Evolutionary conservation across 2,329 filamentous ascomycete species (phyloP).

Genomic region (Pestalotiopsis fici): DNA sequence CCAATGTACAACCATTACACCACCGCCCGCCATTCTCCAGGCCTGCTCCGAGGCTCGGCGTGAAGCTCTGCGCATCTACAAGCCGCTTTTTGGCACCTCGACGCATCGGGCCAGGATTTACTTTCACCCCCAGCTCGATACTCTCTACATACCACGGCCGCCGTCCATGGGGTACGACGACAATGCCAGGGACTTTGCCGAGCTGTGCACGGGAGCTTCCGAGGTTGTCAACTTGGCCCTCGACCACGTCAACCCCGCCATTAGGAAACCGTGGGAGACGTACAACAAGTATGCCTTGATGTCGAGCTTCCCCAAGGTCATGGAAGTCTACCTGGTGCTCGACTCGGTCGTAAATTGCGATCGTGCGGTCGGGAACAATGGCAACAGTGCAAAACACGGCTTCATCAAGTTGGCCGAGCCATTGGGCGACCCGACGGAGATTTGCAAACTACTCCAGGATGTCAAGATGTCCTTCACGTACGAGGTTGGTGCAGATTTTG

Average conservation of each 20-base stretch:
- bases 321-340: slow-evolving; percentile 39
- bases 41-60: slow-evolving; percentile 41
- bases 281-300: slow-evolving; percentile 51
- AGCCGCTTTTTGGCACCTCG: slow-evolving; percentile 33
- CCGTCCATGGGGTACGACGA: slow-evolving; percentile 41
- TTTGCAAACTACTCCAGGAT: slow-evolving; percentile 23
- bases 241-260: slow-evolving; percentile 43
- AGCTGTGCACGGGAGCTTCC: slow-evolving; percentile 33
- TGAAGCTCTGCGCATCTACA: slow-evolving; percentile 41
- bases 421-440: slow-evolving; percentile 4
- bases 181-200: slow-evolving; percentile 40
- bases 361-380: background rate
- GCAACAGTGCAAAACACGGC: background rate
- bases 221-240: slow-evolving; percentile 42
- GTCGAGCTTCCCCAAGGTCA: slow-evolving; percentile 38
- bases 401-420: slow-evolving; percentile 13
- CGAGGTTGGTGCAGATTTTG: slow-evolving; percentile 26
- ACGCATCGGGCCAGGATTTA: slow-evolving; percentile 29
- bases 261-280: slow-evolving; percentile 50
- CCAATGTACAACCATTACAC: slow-evolving; percentile 36
- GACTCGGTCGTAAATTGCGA: slow-evolving; percentile 5
- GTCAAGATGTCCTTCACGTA: slow-evolving; percentile 30
- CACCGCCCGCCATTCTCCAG: slow-evolving; percentile 41
- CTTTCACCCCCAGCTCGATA: slow-evolving; percentile 31
- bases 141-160: slow-evolving; percentile 40